phyloP scores from a whole-genome alignment of 106 monocot species.

The Dioscorea zingiberensis region DNA sequence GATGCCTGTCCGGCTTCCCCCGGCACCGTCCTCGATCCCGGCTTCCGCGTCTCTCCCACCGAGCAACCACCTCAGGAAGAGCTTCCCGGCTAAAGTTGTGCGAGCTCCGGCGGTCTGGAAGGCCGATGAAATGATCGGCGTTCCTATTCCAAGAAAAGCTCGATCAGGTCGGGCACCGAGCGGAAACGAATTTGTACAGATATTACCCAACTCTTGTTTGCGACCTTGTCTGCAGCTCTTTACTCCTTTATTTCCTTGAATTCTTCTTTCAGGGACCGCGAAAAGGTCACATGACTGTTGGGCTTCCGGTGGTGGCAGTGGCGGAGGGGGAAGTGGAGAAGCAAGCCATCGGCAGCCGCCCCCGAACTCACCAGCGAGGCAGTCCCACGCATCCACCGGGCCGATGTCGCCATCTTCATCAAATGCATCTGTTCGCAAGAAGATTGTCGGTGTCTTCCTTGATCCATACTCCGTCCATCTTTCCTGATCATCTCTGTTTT shows the following conservation, averaged over 20 bases:
- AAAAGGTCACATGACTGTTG: constrained; percentile 82
- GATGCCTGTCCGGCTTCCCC: constrained; percentile 14
- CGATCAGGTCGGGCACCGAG: constrained; percentile 49
- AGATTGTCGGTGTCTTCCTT: constrained; percentile 22
- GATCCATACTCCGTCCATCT: background rate
- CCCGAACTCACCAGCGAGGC: constrained; percentile 66
- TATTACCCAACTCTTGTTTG: background rate
- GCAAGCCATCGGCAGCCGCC: constrained; percentile 26
- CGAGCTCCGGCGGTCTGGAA: constrained; percentile 55
- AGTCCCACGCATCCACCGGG: constrained; percentile 31
- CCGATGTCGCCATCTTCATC: constrained; percentile 78
- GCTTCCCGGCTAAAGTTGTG: constrained; percentile 23
- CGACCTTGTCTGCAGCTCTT: background rate
- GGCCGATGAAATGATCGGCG: constrained; percentile 90
- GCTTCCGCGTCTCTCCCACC: constrained; percentile 7
- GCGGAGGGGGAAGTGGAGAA: constrained; percentile 23
- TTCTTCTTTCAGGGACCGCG: constrained; percentile 52
- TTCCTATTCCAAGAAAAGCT: constrained; percentile 77
- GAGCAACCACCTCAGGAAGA: constrained; percentile 35
- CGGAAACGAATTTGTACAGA: background rate
- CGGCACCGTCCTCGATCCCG: constrained; percentile 11
- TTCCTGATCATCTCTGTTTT: background rate
- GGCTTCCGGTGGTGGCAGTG: constrained; percentile 50
- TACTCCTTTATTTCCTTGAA: constrained; percentile 13
- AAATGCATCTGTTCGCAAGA: constrained; percentile 57